Conservation (phyloP, 2,329 filamentous ascomycete species). For the Aureobasidium uvarum region DNA sequence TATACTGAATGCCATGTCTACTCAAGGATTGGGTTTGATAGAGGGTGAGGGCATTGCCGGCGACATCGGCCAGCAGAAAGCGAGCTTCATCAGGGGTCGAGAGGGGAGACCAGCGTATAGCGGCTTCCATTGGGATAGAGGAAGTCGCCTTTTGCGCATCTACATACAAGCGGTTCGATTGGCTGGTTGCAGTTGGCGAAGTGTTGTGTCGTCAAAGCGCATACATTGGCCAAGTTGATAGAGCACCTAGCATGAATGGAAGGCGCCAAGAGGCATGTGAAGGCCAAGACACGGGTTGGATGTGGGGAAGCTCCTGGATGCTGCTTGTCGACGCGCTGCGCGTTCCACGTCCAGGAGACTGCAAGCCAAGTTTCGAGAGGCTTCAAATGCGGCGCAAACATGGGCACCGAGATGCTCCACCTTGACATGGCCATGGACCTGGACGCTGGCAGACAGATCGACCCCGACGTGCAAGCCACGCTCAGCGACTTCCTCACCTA, state of each 20-base stretch:
- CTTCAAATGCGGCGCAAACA: constrained; percentile 23
- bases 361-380: neutral
- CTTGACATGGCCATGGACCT: constrained; percentile 29
- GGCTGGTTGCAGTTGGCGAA: neutral
- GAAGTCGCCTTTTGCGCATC: neutral
- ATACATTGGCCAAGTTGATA: neutral
- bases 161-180: constrained; percentile 3
- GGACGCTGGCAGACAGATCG: constrained; percentile 34
- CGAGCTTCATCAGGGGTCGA: constrained; percentile 54
- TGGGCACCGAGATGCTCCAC: constrained; percentile 27
- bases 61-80: constrained; percentile 62
- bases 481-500: constrained; percentile 68
- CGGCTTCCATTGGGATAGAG: constrained; percentile 53
- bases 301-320: constrained; percentile 3
- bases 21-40: constrained; percentile 49
- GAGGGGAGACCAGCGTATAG: constrained; percentile 63
- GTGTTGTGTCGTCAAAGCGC: neutral
- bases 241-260: neutral
- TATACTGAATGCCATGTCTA: constrained; percentile 49
- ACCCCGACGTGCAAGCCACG: constrained; percentile 64
- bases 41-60: constrained; percentile 57
- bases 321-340: neutral
- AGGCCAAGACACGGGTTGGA: neutral
- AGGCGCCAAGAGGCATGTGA: constrained; percentile 15
- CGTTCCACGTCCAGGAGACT: neutral